phyloP scores from a whole-genome alignment of 345 rosid genomes.

The Camelina neglecta region DNA sequence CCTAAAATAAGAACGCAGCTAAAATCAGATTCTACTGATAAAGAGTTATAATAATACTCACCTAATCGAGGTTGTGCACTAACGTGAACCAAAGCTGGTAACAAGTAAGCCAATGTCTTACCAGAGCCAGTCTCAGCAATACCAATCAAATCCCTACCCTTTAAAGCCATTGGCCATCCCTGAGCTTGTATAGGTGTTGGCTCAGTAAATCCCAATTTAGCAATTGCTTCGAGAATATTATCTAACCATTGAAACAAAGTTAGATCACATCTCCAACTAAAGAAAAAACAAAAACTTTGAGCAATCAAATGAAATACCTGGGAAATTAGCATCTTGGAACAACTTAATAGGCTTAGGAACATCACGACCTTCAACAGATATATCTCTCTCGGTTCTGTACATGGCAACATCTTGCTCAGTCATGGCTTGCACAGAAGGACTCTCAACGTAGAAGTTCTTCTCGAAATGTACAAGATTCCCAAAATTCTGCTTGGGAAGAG shows the following conservation, averaged over 20 bases:
- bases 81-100: conserved; percentile 94
- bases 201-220: conserved; percentile 85
- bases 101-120: conserved; percentile 90
- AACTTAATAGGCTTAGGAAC: conserved; percentile 77
- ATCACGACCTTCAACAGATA: conserved; percentile 80
- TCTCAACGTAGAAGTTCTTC: conserved; percentile 82
- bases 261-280: not conserved
- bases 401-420: conserved; percentile 63
- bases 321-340: conserved; percentile 88
- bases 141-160: conserved; percentile 91
- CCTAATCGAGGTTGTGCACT: conserved; percentile 91
- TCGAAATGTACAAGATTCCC: conserved; percentile 79
- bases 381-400: conserved; percentile 70
- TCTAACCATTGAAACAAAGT: conserved; percentile 42
- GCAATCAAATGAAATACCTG: conserved; percentile 53
- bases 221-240: conserved; percentile 82
- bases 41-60: conserved; percentile 40
- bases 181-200: conserved; percentile 96
- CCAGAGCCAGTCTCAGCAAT: conserved; percentile 99
- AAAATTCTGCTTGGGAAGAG: conserved; percentile 78
- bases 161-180: conserved; percentile 98
- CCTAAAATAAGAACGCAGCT: not conserved
- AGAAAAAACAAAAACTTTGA: not conserved
- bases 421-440: conserved; percentile 68
- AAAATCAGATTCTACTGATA: not conserved